phyloP scores from a whole-genome alignment of 202 grass and related monocot species.

The Cymbopogon flexuosus region DNA sequence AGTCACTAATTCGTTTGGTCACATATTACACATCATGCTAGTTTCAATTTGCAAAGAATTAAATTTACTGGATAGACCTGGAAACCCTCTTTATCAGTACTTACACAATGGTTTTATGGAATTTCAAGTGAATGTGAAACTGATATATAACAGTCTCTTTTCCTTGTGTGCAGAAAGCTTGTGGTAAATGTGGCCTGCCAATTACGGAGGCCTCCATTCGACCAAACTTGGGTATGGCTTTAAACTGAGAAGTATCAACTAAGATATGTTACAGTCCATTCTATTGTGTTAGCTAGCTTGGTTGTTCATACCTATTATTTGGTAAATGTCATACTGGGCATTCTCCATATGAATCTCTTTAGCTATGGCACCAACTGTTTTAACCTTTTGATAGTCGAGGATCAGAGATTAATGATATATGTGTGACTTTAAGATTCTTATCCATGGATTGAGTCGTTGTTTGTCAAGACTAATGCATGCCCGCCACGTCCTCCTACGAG shows the following conservation, averaged over 20 bases:
- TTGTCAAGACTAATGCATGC: not conserved
- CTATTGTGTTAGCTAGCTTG: not conserved
- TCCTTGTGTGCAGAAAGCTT: conserved; percentile 65
- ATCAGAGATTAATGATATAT: not conserved
- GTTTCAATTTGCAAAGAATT: not conserved
- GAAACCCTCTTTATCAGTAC: not conserved
- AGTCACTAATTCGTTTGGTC: not conserved
- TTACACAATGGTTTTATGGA: not conserved
- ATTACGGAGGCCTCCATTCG: conserved; percentile 52
- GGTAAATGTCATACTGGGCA: not conserved
- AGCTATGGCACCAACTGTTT: not conserved
- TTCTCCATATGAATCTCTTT: not conserved
- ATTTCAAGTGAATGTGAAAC: conserved; percentile 19
- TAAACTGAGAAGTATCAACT: conserved; percentile 8
- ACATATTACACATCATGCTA: not conserved
- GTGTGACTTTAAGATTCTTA: not conserved
- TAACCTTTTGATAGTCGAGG: not conserved
- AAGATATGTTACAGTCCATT: not conserved
- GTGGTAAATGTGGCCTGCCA: conserved; percentile 63
- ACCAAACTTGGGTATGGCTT: conserved; percentile 54
- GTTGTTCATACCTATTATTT: not conserved
- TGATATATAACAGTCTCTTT: conserved; percentile 17
- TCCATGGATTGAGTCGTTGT: not conserved
- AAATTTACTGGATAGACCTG: not conserved
- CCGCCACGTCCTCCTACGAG: not conserved